Conservation (phyloP, 345 rosid genomes). For the Aquilaria sinensis region DNA sequence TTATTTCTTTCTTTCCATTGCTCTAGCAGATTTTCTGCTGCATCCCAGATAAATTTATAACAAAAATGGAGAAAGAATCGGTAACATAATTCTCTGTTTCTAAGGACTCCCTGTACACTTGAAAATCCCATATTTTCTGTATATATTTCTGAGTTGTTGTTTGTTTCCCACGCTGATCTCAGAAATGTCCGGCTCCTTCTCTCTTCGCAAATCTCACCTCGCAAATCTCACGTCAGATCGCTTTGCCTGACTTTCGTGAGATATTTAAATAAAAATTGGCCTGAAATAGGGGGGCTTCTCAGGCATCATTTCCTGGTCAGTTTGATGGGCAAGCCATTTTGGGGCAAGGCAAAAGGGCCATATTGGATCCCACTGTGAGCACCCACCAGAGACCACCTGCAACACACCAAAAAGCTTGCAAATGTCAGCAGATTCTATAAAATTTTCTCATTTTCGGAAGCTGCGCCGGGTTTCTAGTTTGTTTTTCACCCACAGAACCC, state of each 20-base stretch:
- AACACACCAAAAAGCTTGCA: constrained; percentile 4
- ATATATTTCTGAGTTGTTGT: background rate
- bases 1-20: background rate
- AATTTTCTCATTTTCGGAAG: constrained; percentile 18
- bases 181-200: background rate
- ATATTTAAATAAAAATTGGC: background rate
- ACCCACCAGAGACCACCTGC: constrained; percentile 63
- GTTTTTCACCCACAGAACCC: no score
- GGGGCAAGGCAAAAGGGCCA: constrained; percentile 84
- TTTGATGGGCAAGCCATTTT: constrained; percentile 75
- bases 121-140: background rate
- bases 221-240: background rate
- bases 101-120: constrained; percentile 22
- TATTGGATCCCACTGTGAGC: constrained; percentile 61
- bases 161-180: background rate
- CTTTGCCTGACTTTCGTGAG: background rate
- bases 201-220: background rate
- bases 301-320: constrained; percentile 31
- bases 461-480: background rate
- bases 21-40: background rate
- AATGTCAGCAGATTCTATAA: constrained; percentile 21
- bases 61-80: no score
- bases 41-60: no score
- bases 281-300: background rate
- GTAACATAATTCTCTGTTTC: background rate